Base-by-base conservation (phyloP, 805 yeast species). In the Komagataella mondaviorum region DNA sequence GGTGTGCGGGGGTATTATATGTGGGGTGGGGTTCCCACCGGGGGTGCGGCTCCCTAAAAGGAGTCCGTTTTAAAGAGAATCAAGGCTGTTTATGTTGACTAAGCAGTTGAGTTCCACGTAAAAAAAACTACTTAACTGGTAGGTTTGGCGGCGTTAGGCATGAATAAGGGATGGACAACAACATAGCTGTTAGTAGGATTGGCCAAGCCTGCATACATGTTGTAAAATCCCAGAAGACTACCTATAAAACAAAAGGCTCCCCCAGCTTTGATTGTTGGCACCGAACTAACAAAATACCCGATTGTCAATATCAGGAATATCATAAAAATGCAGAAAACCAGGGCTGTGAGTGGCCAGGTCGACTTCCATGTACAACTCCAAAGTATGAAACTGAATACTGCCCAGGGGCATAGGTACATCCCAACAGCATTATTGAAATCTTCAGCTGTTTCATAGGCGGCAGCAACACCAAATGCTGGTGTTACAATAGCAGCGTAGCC, bases 181-280 rank as follows among this genome's bases (percentile, higher is more conserved):
- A 83, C 55, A 62, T 82, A 85, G 45, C 83, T 71, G 67, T 83
- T 85, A 51, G 77, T 73, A 12, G 23, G 8, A 52, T 75, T 79
- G 1, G 74, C 71, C 48, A 68, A 61, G 54, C 78, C 78, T 0
- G 76, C 75, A 57, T 64, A 71, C 52, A 72, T 70, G 56, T 71
- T 72, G 57, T 73, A 76, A 61, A 73, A 71, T 0, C 77, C 80
- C 17, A 66, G 46, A 6, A 72, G 54, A 3, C 77, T 70, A 39
- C 74, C 64, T 24, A 73, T 53, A 47, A 74, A 54, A n/a, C 78
- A 75, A 55, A 73, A 62, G 49, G 71, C 70, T 20, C 81, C 81
- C 54, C 78, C 80, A 36, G 77, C 79, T 53, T 64, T 68, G 49
- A 56, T 61, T 2, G 66, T 55, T 6, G 59, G 59, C 14, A 56